These are phyloP conservation scores for Mucor velutinosus DNA, from an alignment of 371 early-diverging fungal genomes.

Conservation along the genomic window DNA sequence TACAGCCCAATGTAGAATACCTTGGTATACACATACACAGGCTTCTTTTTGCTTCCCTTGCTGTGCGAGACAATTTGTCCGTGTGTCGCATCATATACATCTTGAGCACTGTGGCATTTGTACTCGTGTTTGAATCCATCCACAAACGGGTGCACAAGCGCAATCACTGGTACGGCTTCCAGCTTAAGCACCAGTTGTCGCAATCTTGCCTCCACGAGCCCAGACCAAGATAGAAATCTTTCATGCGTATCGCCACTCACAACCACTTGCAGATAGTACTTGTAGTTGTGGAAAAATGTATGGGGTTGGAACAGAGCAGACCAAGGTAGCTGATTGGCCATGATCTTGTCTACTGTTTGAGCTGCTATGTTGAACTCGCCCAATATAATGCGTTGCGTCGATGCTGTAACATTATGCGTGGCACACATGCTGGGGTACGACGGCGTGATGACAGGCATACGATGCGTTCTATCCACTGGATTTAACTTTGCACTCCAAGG, in stretches of 20 bases:
- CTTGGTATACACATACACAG: slow-evolving; percentile 57
- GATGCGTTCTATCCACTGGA: slow-evolving; percentile 49
- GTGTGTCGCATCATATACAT: slow-evolving; percentile 31
- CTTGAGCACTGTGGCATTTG: slow-evolving; percentile 59
- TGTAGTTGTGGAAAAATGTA: slow-evolving; percentile 88
- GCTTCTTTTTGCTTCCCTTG: neutral
- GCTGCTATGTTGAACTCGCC: slow-evolving; percentile 62
- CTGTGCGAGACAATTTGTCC: slow-evolving; percentile 1
- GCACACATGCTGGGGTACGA: slow-evolving; percentile 98
- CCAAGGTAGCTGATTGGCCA: slow-evolving; percentile 22
- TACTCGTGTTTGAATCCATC: slow-evolving; percentile 73
- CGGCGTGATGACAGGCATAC: slow-evolving; percentile 95
- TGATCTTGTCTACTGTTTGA: slow-evolving; percentile 26
- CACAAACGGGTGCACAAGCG: slow-evolving; percentile 85
- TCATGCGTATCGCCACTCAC: slow-evolving; percentile 54
- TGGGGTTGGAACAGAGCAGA: slow-evolving; percentile 71
- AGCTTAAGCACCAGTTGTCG: slow-evolving; percentile 85
- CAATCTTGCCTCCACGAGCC: slow-evolving; percentile 92
- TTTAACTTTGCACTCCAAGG: slow-evolving; percentile 83
- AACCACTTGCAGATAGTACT: slow-evolving; percentile 87
- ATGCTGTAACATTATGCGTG: slow-evolving; percentile 83
- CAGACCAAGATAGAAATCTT: slow-evolving; percentile 68
- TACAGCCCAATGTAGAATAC: slow-evolving; percentile 87
- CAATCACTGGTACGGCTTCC: slow-evolving; percentile 74
- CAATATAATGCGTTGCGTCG: slow-evolving; percentile 70